Evolutionary conservation across 164 flowering plant species (phyloP).

Genomic region (Houttuynia cordata): DNA sequence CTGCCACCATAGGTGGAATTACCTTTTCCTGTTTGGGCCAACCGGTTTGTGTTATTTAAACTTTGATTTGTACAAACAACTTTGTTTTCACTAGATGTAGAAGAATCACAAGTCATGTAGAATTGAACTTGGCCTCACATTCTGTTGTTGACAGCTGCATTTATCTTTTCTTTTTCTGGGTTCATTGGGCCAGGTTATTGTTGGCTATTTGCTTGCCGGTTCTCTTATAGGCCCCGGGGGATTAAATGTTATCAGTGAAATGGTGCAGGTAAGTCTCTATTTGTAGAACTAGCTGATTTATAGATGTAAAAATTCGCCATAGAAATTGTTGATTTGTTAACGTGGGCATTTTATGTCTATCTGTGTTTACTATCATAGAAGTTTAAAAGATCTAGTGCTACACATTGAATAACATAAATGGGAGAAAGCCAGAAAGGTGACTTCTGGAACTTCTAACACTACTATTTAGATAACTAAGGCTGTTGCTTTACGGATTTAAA

Average conservation of each 20-base stretch:
- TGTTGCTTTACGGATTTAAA: too few species aligned
- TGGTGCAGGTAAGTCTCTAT: constrained; percentile 68
- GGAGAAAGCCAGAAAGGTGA: too few species aligned
- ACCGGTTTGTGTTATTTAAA: constrained; percentile 48
- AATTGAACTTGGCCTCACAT: background rate
- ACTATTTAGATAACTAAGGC: too few species aligned
- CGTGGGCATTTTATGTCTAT: too few species aligned
- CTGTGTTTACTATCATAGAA: too few species aligned
- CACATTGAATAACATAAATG: too few species aligned
- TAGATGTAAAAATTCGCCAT: too few species aligned
- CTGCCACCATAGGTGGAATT: constrained; percentile 96
- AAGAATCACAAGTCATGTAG: background rate
- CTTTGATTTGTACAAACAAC: background rate
- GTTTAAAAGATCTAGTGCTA: too few species aligned
- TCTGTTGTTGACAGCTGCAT: background rate
- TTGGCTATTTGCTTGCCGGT: constrained; percentile 36
- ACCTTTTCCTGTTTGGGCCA: constrained; percentile 86
- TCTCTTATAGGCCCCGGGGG: constrained; percentile 97
- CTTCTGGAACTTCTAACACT: too few species aligned
- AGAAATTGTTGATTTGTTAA: too few species aligned
- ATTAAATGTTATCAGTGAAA: constrained; percentile 67
- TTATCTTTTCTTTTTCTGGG: too few species aligned
- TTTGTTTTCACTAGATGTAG: background rate
- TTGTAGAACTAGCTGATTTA: background rate
- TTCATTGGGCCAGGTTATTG: constrained; percentile 11